These are phyloP conservation scores for Trametes polyzona DNA, from an alignment of 1,284 basidiomycete species.

Conservation along the genomic window DNA sequence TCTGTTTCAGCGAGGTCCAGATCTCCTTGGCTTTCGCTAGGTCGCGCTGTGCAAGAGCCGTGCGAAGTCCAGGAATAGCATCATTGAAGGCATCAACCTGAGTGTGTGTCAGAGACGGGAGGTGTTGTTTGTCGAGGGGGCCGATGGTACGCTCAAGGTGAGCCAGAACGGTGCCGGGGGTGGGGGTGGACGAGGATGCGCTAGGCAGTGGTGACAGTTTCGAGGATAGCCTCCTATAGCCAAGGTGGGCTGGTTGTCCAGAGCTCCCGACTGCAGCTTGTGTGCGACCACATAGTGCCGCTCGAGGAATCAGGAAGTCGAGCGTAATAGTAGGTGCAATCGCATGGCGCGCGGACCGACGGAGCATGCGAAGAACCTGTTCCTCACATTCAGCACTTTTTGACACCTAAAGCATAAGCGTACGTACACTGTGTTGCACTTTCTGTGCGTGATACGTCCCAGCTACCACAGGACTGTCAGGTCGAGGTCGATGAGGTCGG, in stretches of 20 bases:
- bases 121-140: slow-evolving; percentile 8
- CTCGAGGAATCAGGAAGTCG: slow-evolving; percentile 33
- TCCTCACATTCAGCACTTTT: neutral
- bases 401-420: no score
- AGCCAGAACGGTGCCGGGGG: slow-evolving; percentile 10
- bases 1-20: slow-evolving; percentile 51
- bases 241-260: no score
- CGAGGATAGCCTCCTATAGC: neutral
- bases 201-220: neutral
- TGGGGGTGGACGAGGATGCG: slow-evolving; percentile 2
- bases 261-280: neutral
- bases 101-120: slow-evolving; percentile 12
- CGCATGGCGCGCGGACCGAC: slow-evolving; percentile 22
- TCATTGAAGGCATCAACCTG: slow-evolving; percentile 25
- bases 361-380: slow-evolving; percentile 19
- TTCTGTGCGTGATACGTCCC: no score
- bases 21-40: slow-evolving; percentile 33
- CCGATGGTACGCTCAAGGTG: slow-evolving; percentile 14
- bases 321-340: slow-evolving; percentile 25
- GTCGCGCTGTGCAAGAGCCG: slow-evolving; percentile 21
- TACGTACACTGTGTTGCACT: neutral
- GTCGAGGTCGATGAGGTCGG: no score
- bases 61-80: slow-evolving; percentile 17
- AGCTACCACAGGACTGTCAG: no score
- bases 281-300: slow-evolving; percentile 6